These are phyloP conservation scores for Thraustochytrium aureum DNA, from an alignment of 352 stramenopile species.

Conservation along the genomic window DNA sequence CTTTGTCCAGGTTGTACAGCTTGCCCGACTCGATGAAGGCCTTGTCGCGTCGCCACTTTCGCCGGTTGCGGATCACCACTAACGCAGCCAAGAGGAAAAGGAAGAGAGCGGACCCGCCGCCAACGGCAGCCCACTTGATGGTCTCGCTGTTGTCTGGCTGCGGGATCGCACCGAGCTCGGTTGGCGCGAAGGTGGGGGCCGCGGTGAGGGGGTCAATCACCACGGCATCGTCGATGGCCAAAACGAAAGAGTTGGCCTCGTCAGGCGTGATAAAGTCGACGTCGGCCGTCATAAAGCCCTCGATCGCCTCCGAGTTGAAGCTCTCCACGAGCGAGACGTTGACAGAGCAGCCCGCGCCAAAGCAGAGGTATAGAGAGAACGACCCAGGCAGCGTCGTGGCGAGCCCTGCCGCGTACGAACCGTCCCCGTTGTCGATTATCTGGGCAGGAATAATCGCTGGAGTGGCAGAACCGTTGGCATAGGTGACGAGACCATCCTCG, in stretches of 20 bases:
- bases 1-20: slow-evolving; percentile 44
- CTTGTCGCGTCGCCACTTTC: slow-evolving; percentile 50
- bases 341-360: slow-evolving; percentile 17
- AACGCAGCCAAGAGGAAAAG: background rate
- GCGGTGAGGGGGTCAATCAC: background rate
- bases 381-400: background rate
- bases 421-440: slow-evolving; percentile 40
- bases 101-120: background rate
- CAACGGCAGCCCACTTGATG: background rate
- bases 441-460: background rate
- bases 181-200: background rate
- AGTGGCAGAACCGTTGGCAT: background rate
- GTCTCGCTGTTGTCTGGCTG: background rate
- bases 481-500: background rate
- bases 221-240: background rate
- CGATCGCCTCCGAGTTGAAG: background rate
- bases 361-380: slow-evolving; percentile 33
- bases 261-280: background rate
- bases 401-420: slow-evolving; percentile 37
- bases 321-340: background rate
- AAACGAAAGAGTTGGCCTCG: background rate
- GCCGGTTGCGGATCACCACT: slow-evolving; percentile 1
- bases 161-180: background rate
- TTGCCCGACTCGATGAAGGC: slow-evolving; percentile 39
- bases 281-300: background rate